phyloP scores from a whole-genome alignment of 2,329 filamentous ascomycete genomes.

The Ramularia endophylla region DNA sequence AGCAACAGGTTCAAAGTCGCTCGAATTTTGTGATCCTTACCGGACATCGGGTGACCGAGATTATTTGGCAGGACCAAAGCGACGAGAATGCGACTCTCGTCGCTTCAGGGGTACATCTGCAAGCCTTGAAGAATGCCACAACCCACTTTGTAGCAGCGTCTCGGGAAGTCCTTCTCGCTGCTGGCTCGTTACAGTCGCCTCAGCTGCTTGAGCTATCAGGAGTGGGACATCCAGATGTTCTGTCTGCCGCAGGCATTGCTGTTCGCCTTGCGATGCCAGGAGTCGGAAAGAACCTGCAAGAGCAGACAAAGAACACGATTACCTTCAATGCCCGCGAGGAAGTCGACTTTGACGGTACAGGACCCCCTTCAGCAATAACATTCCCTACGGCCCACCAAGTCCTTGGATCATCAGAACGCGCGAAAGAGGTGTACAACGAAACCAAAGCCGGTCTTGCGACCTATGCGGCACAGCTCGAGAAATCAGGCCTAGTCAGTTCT shows the following conservation, averaged over 20 bases:
- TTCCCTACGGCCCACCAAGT: slow-evolving; percentile 34
- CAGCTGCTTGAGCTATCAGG: slow-evolving; percentile 57
- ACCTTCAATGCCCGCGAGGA: slow-evolving; percentile 8
- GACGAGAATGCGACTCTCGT: slow-evolving; percentile 3
- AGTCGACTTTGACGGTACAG: slow-evolving; percentile 31
- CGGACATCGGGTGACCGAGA: slow-evolving; percentile 22
- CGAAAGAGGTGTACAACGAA: slow-evolving; percentile 21
- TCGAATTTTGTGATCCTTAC: slow-evolving; percentile 23
- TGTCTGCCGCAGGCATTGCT: slow-evolving; percentile 25
- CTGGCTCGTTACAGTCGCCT: slow-evolving; percentile 52
- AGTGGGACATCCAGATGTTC: slow-evolving; percentile 38
- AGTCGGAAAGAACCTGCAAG: slow-evolving; percentile 11
- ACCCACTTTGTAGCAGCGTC: slow-evolving; percentile 22
- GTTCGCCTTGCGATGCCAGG: slow-evolving; percentile 4
- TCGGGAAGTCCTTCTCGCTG: slow-evolving; percentile 47
- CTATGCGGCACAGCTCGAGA: slow-evolving; percentile 24
- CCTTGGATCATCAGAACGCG: slow-evolving; percentile 25
- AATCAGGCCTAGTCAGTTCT: slow-evolving; percentile 16
- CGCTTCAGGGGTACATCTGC: slow-evolving; percentile 19
- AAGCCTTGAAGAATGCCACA: slow-evolving; percentile 12
- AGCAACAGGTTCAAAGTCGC: slow-evolving; percentile 17
- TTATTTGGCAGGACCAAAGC: slow-evolving; percentile 13
- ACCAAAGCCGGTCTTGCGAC: slow-evolving; percentile 24
- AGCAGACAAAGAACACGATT: slow-evolving; percentile 17
- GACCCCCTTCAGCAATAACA: slow-evolving; percentile 34